These are phyloP conservation scores for Pseudocercospora crystallina DNA, from an alignment of 2,329 filamentous ascomycete genomes.

Conservation along the genomic window DNA sequence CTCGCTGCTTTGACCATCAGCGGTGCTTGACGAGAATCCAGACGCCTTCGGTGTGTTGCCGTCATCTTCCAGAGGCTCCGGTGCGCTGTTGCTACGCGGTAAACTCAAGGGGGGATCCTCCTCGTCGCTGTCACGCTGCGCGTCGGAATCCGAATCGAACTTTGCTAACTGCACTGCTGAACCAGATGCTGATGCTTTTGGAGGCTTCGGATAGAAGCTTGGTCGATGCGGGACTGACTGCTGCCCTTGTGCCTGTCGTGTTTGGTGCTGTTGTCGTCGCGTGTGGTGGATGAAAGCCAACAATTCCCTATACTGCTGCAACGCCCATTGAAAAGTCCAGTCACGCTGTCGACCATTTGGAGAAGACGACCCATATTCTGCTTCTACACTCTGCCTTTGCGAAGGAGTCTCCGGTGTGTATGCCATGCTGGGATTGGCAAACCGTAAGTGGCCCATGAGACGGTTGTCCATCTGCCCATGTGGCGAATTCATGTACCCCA, in stretches of 20 bases:
- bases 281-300: conserved; percentile 50
- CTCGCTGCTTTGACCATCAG: conserved; percentile 25
- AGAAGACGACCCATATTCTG: conserved; percentile 44
- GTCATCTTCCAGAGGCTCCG: conserved; percentile 10
- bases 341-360: conserved; percentile 45
- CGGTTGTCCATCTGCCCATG: not conserved
- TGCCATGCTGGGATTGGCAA: too few relatives aligned
- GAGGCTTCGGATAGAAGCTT: conserved; percentile 62
- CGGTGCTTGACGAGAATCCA: conserved; percentile 16
- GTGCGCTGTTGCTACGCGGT: conserved; percentile 2
- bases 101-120: conserved; percentile 14
- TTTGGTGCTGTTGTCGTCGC: conserved; percentile 40
- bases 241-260: conserved; percentile 40
- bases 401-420: too few relatives aligned
- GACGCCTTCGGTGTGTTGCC: conserved; percentile 17
- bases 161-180: conserved; percentile 38
- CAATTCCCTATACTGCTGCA: conserved; percentile 50
- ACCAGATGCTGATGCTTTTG: conserved; percentile 55
- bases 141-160: conserved; percentile 7
- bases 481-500: conserved; percentile 1
- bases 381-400: conserved; percentile 7
- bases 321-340: conserved; percentile 47
- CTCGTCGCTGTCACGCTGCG: conserved; percentile 3
- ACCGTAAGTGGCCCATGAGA: too few relatives aligned
- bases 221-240: conserved; percentile 51